Evolutionary conservation across 1,284 basidiomycete species (phyloP), one percentile per base, ranked within the genome.

Genomic region (Veloboletus limbatus): DNA sequence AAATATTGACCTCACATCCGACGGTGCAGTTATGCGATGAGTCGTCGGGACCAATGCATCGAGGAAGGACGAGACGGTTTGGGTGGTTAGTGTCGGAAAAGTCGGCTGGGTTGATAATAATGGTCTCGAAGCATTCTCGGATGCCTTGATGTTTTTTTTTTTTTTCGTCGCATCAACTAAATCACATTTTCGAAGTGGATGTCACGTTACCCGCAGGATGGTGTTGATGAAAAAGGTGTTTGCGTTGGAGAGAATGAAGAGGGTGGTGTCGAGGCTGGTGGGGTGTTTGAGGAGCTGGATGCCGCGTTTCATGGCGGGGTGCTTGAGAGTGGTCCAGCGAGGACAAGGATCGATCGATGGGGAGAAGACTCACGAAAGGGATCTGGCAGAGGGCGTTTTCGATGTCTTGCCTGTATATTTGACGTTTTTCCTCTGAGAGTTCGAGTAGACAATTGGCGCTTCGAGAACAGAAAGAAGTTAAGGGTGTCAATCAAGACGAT

Each of bases 1-100:
- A 99, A 94, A 99, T 97, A 73, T 99, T 99, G 9, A 89, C 80
- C 48, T 85, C 85, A 74, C 96, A 99, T 13, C 96, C 96, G 43
- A 97, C 77, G 42, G 72, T 76, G 71, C 96, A 99, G 2, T 61
- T 65, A 67, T 99, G 97, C 58, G 95, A 94, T 6, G 82, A 81
- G 2, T 81, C 85, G 32, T 74, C 64, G 13, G 89, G 86, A 43
- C 86, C 83, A 31, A 98, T 73, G 35, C 88, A 79, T 18, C 95
- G 78, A 22, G 78, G 76, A 44, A 99, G 72, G 51, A 86, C 81
- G 47, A 99, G 82, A 8, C 88, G 74, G 40, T 92, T 86, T 2
- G 59, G 79, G 3, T 74, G 61, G 28, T 81, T 74, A 81, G 49
- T 78, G 1, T 72, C 64, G 39, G 81, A 75, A 82, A 92, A 98